These are phyloP conservation scores for Pleurotus sapidus DNA, from an alignment of 768 basidiomycete species.

Conservation along the genomic window DNA sequence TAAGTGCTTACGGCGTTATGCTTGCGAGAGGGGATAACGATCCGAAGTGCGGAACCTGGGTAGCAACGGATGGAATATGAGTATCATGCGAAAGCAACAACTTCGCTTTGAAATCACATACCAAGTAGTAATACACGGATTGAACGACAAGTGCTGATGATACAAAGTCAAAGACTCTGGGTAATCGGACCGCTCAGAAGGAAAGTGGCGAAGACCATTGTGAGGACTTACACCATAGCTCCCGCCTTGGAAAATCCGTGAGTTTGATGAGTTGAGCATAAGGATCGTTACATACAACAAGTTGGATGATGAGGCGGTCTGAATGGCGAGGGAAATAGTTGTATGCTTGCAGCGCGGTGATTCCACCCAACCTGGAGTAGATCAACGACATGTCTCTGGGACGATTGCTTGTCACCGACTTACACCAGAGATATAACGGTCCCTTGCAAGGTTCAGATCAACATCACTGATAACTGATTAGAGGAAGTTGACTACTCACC, in stretches of 20 bases:
- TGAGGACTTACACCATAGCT: constrained; percentile 14
- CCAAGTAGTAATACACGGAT: constrained; percentile 44
- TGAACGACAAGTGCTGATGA: constrained; percentile 39
- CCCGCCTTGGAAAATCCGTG: constrained; percentile 9
- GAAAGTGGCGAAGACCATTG: not conserved
- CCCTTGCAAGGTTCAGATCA: constrained; percentile 12
- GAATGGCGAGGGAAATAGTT: constrained; percentile 31
- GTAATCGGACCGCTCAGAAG: not conserved
- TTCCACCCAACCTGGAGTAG: constrained; percentile 31
- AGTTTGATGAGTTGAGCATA: not conserved
- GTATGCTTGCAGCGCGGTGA: constrained; percentile 38
- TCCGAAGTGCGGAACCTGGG: constrained; percentile 41
- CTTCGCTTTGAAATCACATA: constrained; percentile 11
- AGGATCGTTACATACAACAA: constrained; percentile 21
- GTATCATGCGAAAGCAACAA: not conserved
- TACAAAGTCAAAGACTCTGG: constrained; percentile 29
- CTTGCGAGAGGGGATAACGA: constrained; percentile 32
- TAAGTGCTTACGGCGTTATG: constrained; percentile 32
- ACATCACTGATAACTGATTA: no score
- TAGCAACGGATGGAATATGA: not conserved
- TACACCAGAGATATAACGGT: constrained; percentile 27
- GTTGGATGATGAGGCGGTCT: constrained; percentile 25
- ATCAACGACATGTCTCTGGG: not conserved
- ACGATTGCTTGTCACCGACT: not conserved
- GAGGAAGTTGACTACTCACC: constrained; percentile 10